Percentiles rank a stretch among this genome's conserved stretches.
Conservation (phyloP, 345 rosid species). For the Theobroma cacao region DNA sequence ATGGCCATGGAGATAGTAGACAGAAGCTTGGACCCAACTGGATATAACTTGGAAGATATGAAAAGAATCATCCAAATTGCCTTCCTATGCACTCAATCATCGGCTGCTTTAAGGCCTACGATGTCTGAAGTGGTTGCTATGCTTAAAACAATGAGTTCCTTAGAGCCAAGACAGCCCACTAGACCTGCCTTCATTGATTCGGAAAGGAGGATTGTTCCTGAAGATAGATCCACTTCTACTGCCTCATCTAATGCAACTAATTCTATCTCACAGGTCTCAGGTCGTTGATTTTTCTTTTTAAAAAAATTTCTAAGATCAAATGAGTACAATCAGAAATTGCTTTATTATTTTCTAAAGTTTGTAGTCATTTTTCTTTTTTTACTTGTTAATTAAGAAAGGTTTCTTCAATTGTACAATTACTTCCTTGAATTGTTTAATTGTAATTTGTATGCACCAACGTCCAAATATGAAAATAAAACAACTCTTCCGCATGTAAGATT, state of each 20-base stretch:
- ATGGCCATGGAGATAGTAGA: slow-evolving; percentile 29
- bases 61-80: slow-evolving; percentile 35
- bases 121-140: slow-evolving; percentile 38
- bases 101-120: slow-evolving; percentile 27
- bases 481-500: too few species aligned
- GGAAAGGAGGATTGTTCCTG: not conserved
- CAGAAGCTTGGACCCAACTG: slow-evolving; percentile 21
- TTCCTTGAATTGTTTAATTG: too few species aligned
- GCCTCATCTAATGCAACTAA: slow-evolving; percentile 21
- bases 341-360: too few species aligned
- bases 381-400: too few species aligned
- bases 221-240: slow-evolving; percentile 5
- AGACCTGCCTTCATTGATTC: slow-evolving; percentile 30
- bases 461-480: too few species aligned
- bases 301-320: too few species aligned
- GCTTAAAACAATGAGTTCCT: slow-evolving; percentile 22
- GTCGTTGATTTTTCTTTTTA: not conserved
- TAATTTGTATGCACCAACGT: too few species aligned
- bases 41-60: slow-evolving; percentile 27
- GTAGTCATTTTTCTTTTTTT: too few species aligned
- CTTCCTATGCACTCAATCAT: slow-evolving; percentile 35
- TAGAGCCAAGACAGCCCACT: slow-evolving; percentile 15
- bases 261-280: slow-evolving; percentile 15
- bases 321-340: too few species aligned
- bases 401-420: too few species aligned